Base-by-base conservation (phyloP, 1,139 yeast genomes). In the Suhomyces kunorum region DNA sequence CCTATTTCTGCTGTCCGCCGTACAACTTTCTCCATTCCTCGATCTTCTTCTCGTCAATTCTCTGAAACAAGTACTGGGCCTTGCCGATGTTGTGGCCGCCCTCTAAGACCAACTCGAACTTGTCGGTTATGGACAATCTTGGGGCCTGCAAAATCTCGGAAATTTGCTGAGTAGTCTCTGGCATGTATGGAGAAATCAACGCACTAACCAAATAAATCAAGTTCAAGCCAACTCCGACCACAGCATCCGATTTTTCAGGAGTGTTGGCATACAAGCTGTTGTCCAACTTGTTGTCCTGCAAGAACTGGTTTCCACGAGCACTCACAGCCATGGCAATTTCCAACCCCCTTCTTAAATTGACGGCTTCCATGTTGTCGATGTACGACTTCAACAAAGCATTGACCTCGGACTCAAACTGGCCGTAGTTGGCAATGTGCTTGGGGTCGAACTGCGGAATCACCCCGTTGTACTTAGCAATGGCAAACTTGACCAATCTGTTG, bases 261-360 rank as follows among this genome's bases (percentile, higher is more conserved):
- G 66, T 64, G 57, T 87, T 80, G 44, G 81, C 79, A 63, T 82
- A 87, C 53, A 90, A 74, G 19, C 87, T 74, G 74, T 92, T 92
- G 66, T 90, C 98, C 56, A 92, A 77, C 68, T 89, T 90, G 72
- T 90, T 89, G 40, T 90, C 98, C 70, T 92, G 99, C 62, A 92
- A 76, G 74, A 90, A 94, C 63, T 76, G 86, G 66, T 92, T 92
- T 64, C 98, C 98, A 57, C 96, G 81, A 20, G 96, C 81, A 44
- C 96, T 86, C 43, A 94, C 72, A 29, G 87, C 77, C 97, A 92
- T 88, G 47, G 96, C 95, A 33, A 81, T 64, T 64, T 90, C 98
- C 50, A 92, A 74, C 60, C 96, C 98, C 57, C 80, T 83, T 66
- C 97, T 84, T 58, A 88, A 78, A 59, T 81, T 87, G 38, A 82